These are phyloP conservation scores for Arachis hypogaea DNA, from an alignment of 306 rosid genomes.

Conservation along the genomic window DNA sequence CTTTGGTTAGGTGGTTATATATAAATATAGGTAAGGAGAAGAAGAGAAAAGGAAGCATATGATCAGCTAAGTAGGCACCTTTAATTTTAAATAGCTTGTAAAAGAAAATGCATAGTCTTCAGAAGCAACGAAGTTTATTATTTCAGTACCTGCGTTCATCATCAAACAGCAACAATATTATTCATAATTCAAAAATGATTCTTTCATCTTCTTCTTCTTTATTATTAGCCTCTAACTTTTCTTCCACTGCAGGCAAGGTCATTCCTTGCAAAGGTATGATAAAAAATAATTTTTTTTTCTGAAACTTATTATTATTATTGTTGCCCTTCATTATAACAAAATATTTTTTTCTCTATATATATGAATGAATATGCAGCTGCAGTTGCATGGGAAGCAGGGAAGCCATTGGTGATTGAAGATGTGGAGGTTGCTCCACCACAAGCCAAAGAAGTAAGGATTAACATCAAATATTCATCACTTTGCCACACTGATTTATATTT, in stretches of 20 bases:
- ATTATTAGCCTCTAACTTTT: not conserved
- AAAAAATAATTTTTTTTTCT: not conserved
- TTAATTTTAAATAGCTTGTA: not conserved
- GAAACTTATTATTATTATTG: too few species aligned
- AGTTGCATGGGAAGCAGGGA: slow-evolving; percentile 54
- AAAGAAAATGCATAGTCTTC: slow-evolving; percentile 21
- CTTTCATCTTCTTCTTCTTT: not conserved
- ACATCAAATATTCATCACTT: slow-evolving; percentile 44
- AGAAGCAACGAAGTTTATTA: not conserved
- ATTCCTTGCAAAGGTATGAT: slow-evolving; percentile 45
- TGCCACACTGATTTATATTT: slow-evolving; percentile 47
- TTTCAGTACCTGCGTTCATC: not conserved
- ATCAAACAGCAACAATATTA: too few species aligned
- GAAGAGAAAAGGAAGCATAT: not conserved
- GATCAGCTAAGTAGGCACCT: too few species aligned
- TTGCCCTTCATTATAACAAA: too few species aligned
- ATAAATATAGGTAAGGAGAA: not conserved
- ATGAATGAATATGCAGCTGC: slow-evolving; percentile 36
- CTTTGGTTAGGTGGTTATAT: too few species aligned
- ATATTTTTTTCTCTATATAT: too few species aligned
- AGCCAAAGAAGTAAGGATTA: slow-evolving; percentile 44
- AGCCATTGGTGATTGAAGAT: slow-evolving; percentile 46
- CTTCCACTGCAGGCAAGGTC: slow-evolving; percentile 42
- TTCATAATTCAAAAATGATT: not conserved
- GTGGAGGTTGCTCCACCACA: slow-evolving; percentile 55